A percentile compares a stretch with the other conserved stretches of the same genome.
Evolutionary conservation across 2,329 filamentous ascomycete genomes (phyloP).

Genomic region (Colletotrichum coccodes): DNA sequence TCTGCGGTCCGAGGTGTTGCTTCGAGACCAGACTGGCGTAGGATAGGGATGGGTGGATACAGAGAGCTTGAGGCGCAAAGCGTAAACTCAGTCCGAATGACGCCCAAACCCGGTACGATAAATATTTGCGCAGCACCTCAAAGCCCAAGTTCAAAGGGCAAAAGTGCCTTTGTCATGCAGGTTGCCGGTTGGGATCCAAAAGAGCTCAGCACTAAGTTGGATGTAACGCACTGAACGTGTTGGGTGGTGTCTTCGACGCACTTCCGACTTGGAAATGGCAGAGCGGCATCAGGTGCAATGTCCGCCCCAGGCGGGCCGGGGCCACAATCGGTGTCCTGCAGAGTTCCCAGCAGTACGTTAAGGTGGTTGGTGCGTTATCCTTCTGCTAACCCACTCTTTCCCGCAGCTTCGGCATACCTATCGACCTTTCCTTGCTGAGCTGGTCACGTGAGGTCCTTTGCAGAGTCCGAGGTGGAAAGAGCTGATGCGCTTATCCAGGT

Average conservation of each 20-base stretch:
- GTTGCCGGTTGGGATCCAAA: conserved; percentile 4
- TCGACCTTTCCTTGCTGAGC: neutral
- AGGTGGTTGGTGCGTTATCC: conserved; percentile 15
- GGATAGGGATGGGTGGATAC: neutral
- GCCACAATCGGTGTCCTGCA: conserved; percentile 15
- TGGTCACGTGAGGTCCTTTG: neutral
- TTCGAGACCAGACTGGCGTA: neutral
- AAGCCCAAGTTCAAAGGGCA: neutral
- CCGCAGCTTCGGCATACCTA: neutral
- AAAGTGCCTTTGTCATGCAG: conserved; percentile 22
- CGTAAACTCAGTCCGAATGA: neutral
- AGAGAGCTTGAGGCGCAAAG: conserved; percentile 1
- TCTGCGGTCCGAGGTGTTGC: neutral
- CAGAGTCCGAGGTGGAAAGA: neutral
- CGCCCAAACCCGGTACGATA: neutral
- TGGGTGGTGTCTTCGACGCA: neutral
- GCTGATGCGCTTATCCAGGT: neutral
- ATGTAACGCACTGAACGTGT: neutral
- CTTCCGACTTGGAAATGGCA: neutral
- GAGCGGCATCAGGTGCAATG: neutral
- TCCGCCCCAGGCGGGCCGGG: neutral
- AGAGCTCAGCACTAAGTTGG: neutral
- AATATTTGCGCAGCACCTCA: conserved; percentile 21
- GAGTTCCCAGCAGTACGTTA: neutral
- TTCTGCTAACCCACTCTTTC: neutral